Base-by-base conservation (phyloP, 108 stramenopile species). In the Cyclostephanos invisitatus region DNA sequence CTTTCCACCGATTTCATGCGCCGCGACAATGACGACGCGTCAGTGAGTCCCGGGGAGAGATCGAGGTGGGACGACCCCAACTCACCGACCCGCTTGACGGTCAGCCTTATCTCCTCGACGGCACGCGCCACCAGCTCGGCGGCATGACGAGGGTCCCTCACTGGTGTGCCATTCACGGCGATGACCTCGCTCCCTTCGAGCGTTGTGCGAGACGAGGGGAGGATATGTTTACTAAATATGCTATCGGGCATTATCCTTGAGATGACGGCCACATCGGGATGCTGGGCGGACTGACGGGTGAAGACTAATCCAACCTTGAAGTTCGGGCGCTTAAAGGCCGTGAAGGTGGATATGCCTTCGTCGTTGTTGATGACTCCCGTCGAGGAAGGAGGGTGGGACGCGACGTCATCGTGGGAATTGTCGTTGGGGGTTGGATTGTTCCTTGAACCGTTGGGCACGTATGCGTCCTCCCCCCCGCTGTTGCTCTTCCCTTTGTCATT, bases 281-380 rank as follows among this genome's bases (percentile, higher is more conserved):
- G 35, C 5, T 22, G 14, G n/a, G 66, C 46, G 0, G 73, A 74
- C 20, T 48, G 68, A 21, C 79, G 79, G 5, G 79, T 74, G 62
- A 80, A 80, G 36, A 80, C 62, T 12, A 80, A 66, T 25, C 79
- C 79, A 1, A 80, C 79, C 67, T 80, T 80, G 63, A 35, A 22
- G 56, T 74, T 58, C 32, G 73, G 79, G n/a, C 79, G 79, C 65
- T 80, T 80, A 63, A 74, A 80, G 25, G 79, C 66, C 7, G 79
- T 80, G 18, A 80, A 40, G 10, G 79, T 80, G 5, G 68, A 62
- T 56, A 80, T 68, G 25, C 78, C 78, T 18, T 54, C 25, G 11
- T 29, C 49, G 20, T 54, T 32, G 3, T 29, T 37, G 29, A 37
- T 56, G 49, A 18, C 27, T 40, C 64, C 32, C 29, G 68, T 46